Conservation (phyloP, 192 early-diverging fungal genomes). For the Linnemannia hyalina region DNA sequence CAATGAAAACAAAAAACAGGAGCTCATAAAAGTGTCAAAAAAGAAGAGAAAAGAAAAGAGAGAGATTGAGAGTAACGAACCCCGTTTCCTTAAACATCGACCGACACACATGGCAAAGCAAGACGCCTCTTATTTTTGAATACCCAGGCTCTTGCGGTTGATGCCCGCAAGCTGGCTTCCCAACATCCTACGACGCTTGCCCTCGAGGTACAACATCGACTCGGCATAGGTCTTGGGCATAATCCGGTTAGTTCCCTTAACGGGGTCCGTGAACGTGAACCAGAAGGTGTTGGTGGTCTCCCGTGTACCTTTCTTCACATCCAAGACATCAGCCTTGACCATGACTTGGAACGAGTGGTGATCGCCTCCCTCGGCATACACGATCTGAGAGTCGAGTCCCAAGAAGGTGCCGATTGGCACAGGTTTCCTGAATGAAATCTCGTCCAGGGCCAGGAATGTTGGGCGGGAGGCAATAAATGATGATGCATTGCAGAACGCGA, state of each 20-base stretch:
- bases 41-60: background rate
- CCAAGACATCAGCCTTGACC: constrained; percentile 81
- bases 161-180: constrained; percentile 28
- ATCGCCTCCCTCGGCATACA: constrained; percentile 71
- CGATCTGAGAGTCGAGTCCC: constrained; percentile 78
- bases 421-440: constrained; percentile 82
- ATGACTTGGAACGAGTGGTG: constrained; percentile 72
- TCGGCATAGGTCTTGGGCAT: constrained; percentile 89
- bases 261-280: constrained; percentile 75
- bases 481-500: constrained; percentile 80
- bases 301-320: constrained; percentile 67
- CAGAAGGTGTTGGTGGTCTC: constrained; percentile 89
- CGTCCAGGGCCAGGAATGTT: constrained; percentile 74
- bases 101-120: background rate
- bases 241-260: constrained; percentile 63
- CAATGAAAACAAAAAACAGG: background rate
- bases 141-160: constrained; percentile 35
- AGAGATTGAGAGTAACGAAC: background rate
- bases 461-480: constrained; percentile 73
- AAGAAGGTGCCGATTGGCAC: constrained; percentile 86
- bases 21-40: background rate
- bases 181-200: constrained; percentile 64
- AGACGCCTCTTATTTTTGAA: background rate
- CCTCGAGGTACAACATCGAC: constrained; percentile 82
- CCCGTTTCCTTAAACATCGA: background rate